Evolutionary conservation across 2,329 filamentous ascomycete species (phyloP).

Genomic region (Talaromyces amestolkiae): DNA sequence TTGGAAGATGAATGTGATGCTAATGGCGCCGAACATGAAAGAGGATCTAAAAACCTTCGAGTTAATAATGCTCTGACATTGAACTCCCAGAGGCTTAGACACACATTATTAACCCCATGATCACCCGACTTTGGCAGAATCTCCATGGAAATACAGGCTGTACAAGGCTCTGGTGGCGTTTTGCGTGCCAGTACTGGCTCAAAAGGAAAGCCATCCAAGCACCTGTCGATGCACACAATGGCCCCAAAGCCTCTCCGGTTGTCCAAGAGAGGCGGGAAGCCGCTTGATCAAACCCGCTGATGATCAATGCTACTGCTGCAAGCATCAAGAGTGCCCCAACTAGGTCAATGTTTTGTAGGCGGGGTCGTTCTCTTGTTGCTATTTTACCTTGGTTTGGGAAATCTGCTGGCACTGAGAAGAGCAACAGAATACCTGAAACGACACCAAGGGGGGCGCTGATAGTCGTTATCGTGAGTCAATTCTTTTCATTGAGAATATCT

Average conservation of each 20-base stretch:
- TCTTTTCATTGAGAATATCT: background rate
- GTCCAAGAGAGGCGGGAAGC: background rate
- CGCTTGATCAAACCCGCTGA: background rate
- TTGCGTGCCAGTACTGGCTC: background rate
- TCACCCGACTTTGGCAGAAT: conserved; percentile 20
- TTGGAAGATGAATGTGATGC: conserved; percentile 5
- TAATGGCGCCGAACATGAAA: conserved; percentile 4
- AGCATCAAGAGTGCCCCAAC: background rate
- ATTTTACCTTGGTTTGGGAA: background rate
- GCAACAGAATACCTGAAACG: background rate
- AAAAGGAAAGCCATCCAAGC: conserved; percentile 3
- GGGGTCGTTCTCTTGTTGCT: background rate
- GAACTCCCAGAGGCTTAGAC: background rate
- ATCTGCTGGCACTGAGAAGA: background rate
- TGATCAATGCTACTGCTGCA: background rate
- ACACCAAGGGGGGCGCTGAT: conserved; percentile 8
- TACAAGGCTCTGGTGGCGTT: background rate
- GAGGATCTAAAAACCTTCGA: background rate
- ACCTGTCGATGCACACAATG: background rate
- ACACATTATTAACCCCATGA: conserved; percentile 20
- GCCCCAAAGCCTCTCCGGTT: background rate
- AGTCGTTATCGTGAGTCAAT: background rate
- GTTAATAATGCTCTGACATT: background rate
- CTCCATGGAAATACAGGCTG: conserved; percentile 21
- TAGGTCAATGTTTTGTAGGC: background rate